Evolutionary conservation across 176 grass and related monocot species (phyloP), one percentile per base, ranked within the genome.

Genomic region (Rhynchospora tenuis): DNA sequence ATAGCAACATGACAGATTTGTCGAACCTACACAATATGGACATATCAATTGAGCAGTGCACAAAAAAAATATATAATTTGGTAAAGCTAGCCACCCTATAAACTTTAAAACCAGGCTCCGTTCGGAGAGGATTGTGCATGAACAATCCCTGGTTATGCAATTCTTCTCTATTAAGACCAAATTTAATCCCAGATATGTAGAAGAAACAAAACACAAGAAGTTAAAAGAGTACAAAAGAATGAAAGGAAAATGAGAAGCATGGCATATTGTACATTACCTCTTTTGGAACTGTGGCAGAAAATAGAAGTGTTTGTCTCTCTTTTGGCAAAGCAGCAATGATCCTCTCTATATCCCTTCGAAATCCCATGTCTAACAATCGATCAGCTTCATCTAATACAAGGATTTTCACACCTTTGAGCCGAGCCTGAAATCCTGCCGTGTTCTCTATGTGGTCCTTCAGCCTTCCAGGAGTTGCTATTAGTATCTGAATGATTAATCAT

Each of bases 381-480:
- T 99, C 96, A 79, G 96, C 93, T 89, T 99, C 96, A 87, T 99
- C 96, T 83, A 99, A 90, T 84, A 99, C 84, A 84, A 95, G 89
- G 77, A 99, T 86, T 43, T 99, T 99, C 26, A 99, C 84, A 50
- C 93, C 96, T 81, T 78, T 99, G 33, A 99, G 87, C 59, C 93
- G 86, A 59, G 84, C 69, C 54, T 83, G 79, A 86, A 99, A 95
- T 88, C 93, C 96, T 55, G 89, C 86, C 27, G 96, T 99, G 43
- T 95, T 99, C 75, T 99, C 83, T 89, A 99, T 90, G 87, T 99
- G 96, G 84, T 99, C 96, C 60, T 88, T 90, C 55, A 99, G 89
- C 84, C 96, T 93, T 89, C 93, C 93, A 81, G 93, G 93, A 31
- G 93, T 99, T 26, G 93, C 96, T 80, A 99, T 88, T 84, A 99